These are phyloP conservation scores for Tuber borchii DNA, from an alignment of 495 filamentous ascomycete genomes.

Conservation along the genomic window DNA sequence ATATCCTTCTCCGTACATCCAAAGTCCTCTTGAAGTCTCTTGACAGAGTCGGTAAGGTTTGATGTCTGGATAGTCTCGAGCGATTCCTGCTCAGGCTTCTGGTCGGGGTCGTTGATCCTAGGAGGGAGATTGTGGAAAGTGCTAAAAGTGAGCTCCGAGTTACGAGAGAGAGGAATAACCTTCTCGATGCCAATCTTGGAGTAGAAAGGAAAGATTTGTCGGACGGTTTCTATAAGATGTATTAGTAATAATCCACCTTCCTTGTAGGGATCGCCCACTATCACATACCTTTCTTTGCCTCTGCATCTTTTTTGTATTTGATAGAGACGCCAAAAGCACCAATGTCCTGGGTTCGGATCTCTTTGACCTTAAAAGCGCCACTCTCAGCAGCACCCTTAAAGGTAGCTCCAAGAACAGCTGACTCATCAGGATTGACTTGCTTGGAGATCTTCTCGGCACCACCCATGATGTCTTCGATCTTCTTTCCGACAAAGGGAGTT, in stretches of 20 bases:
- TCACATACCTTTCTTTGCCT: conserved; percentile 39
- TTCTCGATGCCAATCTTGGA: conserved; percentile 74
- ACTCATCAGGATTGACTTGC: conserved; percentile 95
- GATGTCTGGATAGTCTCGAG: conserved; percentile 58
- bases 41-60: conserved; percentile 77
- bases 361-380: conserved; percentile 93
- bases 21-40: conserved; percentile 64
- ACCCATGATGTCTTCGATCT: conserved; percentile 70
- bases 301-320: conserved; percentile 51
- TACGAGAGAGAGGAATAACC: conserved; percentile 78
- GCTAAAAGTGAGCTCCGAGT: conserved; percentile 72
- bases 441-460: conserved; percentile 70
- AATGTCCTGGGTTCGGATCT: conserved; percentile 72
- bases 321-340: conserved; percentile 66
- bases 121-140: conserved; percentile 65
- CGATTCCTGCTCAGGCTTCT: conserved; percentile 47
- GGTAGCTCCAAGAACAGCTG: conserved; percentile 91
- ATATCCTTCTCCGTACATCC: conserved; percentile 72
- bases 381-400: conserved; percentile 88
- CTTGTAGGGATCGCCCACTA: not conserved
- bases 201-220: conserved; percentile 68
- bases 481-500: conserved; percentile 88
- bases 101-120: conserved; percentile 38
- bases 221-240: conserved; percentile 51
- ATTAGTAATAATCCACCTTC: conserved; percentile 35